Conservation (phyloP, 306 rosid species). For the Hippophae tibetana region DNA sequence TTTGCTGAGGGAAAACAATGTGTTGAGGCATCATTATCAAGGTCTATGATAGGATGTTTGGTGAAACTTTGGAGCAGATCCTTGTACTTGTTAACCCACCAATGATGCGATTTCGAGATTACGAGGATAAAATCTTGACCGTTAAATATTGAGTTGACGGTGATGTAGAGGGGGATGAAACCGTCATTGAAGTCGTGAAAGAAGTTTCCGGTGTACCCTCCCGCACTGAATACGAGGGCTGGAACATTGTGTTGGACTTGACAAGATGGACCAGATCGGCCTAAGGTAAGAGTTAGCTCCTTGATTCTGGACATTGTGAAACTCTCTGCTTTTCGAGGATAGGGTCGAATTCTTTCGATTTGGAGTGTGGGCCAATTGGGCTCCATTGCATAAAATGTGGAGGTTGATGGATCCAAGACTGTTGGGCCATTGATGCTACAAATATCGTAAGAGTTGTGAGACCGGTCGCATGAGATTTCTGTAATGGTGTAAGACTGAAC, state of each 20-base stretch:
- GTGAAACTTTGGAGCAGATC: conserved; percentile 15
- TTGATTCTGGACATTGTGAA: conserved; percentile 17
- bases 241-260: conserved; percentile 21
- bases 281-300: conserved; percentile 28
- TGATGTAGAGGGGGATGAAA: conserved; percentile 35
- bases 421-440: conserved; percentile 30
- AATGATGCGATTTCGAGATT: conserved; percentile 29
- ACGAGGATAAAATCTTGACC: conserved; percentile 20
- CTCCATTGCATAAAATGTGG: conserved; percentile 25
- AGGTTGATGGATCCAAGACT: conserved; percentile 27
- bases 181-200: conserved; percentile 45
- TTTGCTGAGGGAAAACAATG: conserved; percentile 39
- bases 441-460: conserved; percentile 26
- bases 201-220: conserved; percentile 39
- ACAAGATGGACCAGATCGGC: conserved; percentile 27
- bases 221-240: conserved; percentile 31
- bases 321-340: conserved; percentile 27
- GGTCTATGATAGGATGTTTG: conserved; percentile 28
- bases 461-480: conserved; percentile 28
- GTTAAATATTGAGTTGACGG: conserved; percentile 11
- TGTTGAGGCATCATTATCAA: conserved; percentile 31
- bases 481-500: background rate
- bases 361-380: conserved; percentile 2
- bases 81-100: conserved; percentile 37
- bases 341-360: conserved; percentile 30